Percentiles rank a stretch among this genome's conserved stretches.
These are phyloP conservation scores for Pelargonium citronellum DNA, from an alignment of 441 rosid genomes.

Conservation along the genomic window DNA sequence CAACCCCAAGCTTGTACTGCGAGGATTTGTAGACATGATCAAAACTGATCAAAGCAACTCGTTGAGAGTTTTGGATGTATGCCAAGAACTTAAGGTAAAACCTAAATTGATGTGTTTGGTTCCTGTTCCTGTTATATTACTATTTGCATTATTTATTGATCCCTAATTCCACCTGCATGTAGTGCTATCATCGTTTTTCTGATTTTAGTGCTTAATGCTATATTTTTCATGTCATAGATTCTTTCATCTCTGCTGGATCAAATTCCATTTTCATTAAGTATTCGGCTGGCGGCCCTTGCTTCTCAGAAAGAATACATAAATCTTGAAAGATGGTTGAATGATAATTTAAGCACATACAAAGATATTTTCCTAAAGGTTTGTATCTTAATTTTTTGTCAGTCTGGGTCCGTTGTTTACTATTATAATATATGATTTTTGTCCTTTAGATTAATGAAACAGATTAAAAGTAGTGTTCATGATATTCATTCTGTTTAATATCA, in stretches of 20 bases:
- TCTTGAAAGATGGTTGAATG: conserved; percentile 80
- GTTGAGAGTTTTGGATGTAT: conserved; percentile 60
- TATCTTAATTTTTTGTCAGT: background rate
- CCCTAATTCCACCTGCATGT: background rate
- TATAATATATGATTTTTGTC: background rate
- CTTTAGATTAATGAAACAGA: conserved; percentile 12
- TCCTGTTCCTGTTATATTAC: background rate
- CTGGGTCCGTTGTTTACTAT: background rate
- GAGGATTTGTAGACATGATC: conserved; percentile 62
- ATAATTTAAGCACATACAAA: conserved; percentile 50
- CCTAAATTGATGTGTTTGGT: conserved; percentile 8
- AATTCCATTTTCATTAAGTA: conserved; percentile 60
- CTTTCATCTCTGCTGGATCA: conserved; percentile 60
- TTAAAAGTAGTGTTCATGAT: conserved; percentile 21
- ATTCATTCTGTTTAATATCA: conserved; percentile 29
- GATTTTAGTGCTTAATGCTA: background rate
- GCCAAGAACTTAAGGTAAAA: conserved; percentile 81
- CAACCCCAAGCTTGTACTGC: conserved; percentile 61
- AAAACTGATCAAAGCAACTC: conserved; percentile 50
- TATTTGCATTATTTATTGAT: background rate
- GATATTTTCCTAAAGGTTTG: conserved; percentile 79
- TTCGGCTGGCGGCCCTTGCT: conserved; percentile 82
- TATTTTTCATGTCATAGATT: conserved; percentile 45
- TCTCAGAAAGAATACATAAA: conserved; percentile 66
- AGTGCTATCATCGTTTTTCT: conserved; percentile 1